Base-by-base conservation (phyloP, 441 rosid species). In the Bruguiera hainesii region DNA sequence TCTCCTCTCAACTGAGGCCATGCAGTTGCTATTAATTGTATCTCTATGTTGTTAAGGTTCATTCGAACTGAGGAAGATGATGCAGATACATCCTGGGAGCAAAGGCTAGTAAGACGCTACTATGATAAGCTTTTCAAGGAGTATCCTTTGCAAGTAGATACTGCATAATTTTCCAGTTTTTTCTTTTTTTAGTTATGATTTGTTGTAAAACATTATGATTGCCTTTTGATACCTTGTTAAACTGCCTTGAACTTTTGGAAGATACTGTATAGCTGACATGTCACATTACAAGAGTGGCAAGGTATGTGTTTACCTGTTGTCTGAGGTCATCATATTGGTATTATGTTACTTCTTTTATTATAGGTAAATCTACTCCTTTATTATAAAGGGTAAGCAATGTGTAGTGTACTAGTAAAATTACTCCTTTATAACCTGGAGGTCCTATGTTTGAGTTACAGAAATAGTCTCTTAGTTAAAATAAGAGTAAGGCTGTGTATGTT, bases 241-340 rank as follows among this genome's bases (percentile, higher is more conserved):
- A 59, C 72, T 76, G 65, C 84, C 86, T 85, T 89, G 63, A 81
- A 66, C 77, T 78, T 21, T 53, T 76, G 76, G 63, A 79, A 92
- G 99, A 90, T 92, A 87, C 69, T 93, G 98, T 78, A 89, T 90
- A 74, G 99, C 98, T 72, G 98, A 90, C 75, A 93, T 96, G 99
- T 90, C 97, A 30, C 85, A 78, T 55, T 89, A 88, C 86, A 89
- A 88, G 84, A 88, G 73, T 75, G 98, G 97, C 65, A 84, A 90
- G 97, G 97, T 90, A 84, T 63, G 70, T 56, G 56, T 26, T 53
- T 58, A 29, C 21, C 31, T 63, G 23, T 15, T 57, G 7, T 7
- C 15, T 30, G 3, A 35, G 28, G 37, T 33, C 37, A 31, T 29
- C 35, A 6, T 61, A 13, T 42, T 42, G 5, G 16, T 42, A 13